Base-by-base conservation (phyloP, 2,329 filamentous ascomycete species). In the Ophiocordyceps camponoti-floridani region DNA sequence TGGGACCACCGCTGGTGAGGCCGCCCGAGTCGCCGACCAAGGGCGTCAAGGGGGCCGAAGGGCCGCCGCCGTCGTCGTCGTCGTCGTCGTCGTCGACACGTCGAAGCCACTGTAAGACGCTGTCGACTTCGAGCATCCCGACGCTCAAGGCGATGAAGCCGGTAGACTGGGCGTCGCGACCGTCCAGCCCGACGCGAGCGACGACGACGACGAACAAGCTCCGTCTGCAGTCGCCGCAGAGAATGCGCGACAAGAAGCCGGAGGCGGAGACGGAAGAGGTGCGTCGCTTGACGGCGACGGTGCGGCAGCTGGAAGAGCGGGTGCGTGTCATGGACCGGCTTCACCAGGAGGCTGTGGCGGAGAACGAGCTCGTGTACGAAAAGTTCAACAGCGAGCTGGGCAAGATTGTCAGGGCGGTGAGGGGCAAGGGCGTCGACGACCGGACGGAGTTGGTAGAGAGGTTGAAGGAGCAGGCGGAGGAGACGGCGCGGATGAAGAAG, bases 351-450 rank as follows among this genome's bases (percentile, higher is more conserved):
- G 76, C 80, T 14, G 86, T 79, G 53, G 84, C 85, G 0, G 89
- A 96, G 66, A 96, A 95, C 54, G 88, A 95, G 63, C 75, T 89
- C 28, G 69, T 96, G 45, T 95, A 95, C 60, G 83, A 89, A 51
- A 81, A 80, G 48, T 94, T 95, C 67, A 94, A 95, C 55, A 75
- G 78, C n/a, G 89, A 95, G 63, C 66, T 96, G 42, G 82, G 77
- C 53, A 86, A 83, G 65, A 84, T 95, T 48, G 70, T 87, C 40
- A 82, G 77, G 58, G 84, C 81, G 38, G 70, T 91, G 42, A 77
- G 77, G 58, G 75, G 75, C 48, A 81, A 80, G 51, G 75, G 77
- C 4, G 81, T 82, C 43, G 82, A 85, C 40, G 85, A 84, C 11
- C 83, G 84, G 53, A 83, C 87, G 53, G 84, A 89, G 53, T 62